phyloP scores from a whole-genome alignment of 2,329 filamentous ascomycete species.

The Chalaropsis thielavioides region DNA sequence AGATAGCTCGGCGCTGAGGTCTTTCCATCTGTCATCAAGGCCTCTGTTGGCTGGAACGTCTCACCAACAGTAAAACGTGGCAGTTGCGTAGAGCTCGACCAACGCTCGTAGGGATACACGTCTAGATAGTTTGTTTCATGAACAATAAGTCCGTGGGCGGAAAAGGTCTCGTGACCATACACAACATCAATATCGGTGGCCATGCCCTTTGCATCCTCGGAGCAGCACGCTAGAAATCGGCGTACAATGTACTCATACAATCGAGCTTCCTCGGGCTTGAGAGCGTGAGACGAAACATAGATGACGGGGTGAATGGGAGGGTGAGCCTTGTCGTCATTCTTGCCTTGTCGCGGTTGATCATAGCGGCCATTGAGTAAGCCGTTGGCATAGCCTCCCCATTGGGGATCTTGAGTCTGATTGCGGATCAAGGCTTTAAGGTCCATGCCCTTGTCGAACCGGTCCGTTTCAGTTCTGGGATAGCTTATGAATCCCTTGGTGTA shows the following conservation, averaged over 20 bases:
- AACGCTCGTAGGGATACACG: constrained; percentile 91
- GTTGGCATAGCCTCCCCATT: constrained; percentile 73
- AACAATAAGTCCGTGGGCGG: constrained; percentile 69
- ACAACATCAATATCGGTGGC: constrained; percentile 71
- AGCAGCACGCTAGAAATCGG: constrained; percentile 88
- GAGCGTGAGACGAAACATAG: constrained; percentile 54
- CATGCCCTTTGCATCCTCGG: constrained; percentile 79
- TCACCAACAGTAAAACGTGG: constrained; percentile 70
- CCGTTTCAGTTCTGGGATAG: constrained; percentile 93
- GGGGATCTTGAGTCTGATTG: constrained; percentile 62
- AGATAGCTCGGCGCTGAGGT: constrained; percentile 73
- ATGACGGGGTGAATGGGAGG: constrained; percentile 92
- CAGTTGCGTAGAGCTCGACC: constrained; percentile 74
- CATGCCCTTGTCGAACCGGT: constrained; percentile 85
- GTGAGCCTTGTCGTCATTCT: constrained; percentile 91
- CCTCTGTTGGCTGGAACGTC: constrained; percentile 73
- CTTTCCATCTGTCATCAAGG: constrained; percentile 79
- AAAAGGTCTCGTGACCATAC: constrained; percentile 73
- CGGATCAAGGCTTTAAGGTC: constrained; percentile 65
- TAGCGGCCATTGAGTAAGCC: constrained; percentile 62
- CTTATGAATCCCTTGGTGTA: constrained; percentile 96
- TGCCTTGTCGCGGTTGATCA: constrained; percentile 64
- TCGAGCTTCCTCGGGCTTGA: constrained; percentile 52
- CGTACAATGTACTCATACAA: constrained; percentile 89
- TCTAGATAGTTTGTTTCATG: constrained; percentile 85